Percentiles rank a stretch among this genome's conserved stretches.
phyloP scores from a whole-genome alignment of 139 green algal genomes.

The Picochlorum sp. region DNA sequence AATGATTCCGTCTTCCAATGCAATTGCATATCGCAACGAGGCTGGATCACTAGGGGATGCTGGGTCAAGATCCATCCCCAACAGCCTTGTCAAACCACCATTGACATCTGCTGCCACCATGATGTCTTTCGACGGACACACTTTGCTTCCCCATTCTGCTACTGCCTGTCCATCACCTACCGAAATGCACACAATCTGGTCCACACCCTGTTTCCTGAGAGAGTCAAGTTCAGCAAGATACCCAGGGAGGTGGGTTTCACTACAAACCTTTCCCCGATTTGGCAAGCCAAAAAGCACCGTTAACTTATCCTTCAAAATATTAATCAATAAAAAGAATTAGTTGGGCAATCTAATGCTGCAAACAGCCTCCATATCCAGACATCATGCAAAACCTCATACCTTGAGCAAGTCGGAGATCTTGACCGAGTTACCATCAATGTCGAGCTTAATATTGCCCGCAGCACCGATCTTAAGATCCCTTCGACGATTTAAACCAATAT shows the following conservation, averaged over 20 bases:
- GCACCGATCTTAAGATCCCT: slow-evolving; percentile 30
- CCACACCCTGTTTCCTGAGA: slow-evolving; percentile 22
- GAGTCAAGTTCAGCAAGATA: slow-evolving; percentile 26
- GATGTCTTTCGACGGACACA: background rate
- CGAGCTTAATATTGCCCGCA: slow-evolving; percentile 22
- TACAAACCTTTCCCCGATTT: slow-evolving; percentile 38
- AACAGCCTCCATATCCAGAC: background rate
- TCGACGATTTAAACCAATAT: slow-evolving; percentile 33
- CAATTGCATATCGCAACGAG: slow-evolving; percentile 16
- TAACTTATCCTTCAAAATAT: slow-evolving; percentile 18
- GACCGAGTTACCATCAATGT: background rate
- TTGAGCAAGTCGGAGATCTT: slow-evolving; percentile 26
- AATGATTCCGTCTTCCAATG: slow-evolving; percentile 29
- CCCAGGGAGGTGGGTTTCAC: slow-evolving; percentile 25
- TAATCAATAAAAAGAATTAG: background rate
- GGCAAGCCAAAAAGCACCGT: slow-evolving; percentile 37
- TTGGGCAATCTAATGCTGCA: background rate
- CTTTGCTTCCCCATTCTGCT: slow-evolving; percentile 17
- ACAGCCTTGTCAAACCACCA: slow-evolving; percentile 14
- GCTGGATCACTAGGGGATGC: background rate
- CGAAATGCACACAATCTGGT: slow-evolving; percentile 26
- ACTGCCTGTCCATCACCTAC: slow-evolving; percentile 12
- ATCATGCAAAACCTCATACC: slow-evolving; percentile 3
- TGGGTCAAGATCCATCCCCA: slow-evolving; percentile 22
- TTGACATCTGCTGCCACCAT: slow-evolving; percentile 12